Evolutionary conservation across 202 grass and related monocot genomes (phyloP).

Genomic region (Miscanthus sacchariflorus): DNA sequence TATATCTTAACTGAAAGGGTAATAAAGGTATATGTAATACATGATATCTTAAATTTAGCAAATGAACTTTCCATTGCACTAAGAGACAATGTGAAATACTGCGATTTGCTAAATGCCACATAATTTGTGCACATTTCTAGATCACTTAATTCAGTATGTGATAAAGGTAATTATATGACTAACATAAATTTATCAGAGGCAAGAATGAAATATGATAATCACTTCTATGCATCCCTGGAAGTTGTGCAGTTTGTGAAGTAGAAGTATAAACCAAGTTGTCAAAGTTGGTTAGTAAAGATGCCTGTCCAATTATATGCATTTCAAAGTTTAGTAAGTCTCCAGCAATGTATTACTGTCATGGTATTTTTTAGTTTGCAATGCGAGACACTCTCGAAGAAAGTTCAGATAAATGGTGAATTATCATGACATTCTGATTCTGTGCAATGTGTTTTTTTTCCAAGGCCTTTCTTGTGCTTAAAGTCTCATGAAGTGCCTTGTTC

Average conservation of each 20-base stretch:
- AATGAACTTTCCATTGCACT: background rate
- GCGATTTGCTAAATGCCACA: background rate
- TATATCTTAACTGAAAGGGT: background rate
- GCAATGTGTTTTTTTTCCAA: background rate
- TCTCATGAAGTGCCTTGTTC: conserved; percentile 12
- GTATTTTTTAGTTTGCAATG: background rate
- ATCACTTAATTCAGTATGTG: conserved; percentile 1
- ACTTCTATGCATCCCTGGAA: background rate
- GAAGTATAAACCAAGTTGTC: background rate
- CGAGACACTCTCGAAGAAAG: background rate
- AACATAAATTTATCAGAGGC: background rate
- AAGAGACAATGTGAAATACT: background rate
- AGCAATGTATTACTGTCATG: background rate
- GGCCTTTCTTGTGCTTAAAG: conserved; percentile 2
- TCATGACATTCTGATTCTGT: background rate
- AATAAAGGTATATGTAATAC: background rate
- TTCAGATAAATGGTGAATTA: background rate
- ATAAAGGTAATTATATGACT: background rate
- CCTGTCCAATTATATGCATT: background rate
- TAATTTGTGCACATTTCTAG: background rate
- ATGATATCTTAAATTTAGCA: conserved; percentile 2
- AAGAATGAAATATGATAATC: background rate
- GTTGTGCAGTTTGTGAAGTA: background rate
- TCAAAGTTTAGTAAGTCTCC: background rate
- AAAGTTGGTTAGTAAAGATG: background rate